phyloP scores from a whole-genome alignment of 306 rosid genomes.

The Lathyrus oleraceus region DNA sequence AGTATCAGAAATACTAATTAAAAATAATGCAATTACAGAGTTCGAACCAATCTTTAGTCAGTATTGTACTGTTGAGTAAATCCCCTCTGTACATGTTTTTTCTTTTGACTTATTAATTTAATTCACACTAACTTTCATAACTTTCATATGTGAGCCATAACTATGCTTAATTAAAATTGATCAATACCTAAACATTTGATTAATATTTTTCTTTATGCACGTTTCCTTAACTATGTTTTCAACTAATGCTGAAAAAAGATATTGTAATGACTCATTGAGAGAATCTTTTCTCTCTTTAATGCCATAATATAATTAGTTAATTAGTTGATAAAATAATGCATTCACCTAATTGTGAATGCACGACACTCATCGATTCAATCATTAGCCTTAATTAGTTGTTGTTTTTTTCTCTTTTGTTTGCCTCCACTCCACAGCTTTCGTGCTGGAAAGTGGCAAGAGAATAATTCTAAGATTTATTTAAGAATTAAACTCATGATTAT shows the following conservation, averaged over 20 bases:
- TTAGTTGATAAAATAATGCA: constrained; percentile 31
- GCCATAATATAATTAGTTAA: constrained; percentile 19
- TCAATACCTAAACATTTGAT: neutral
- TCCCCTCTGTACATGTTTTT: constrained; percentile 36
- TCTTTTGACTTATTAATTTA: constrained; percentile 28
- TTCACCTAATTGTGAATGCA: constrained; percentile 39
- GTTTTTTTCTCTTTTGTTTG: constrained; percentile 21
- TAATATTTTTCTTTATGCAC: constrained; percentile 5
- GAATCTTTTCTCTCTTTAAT: constrained; percentile 41
- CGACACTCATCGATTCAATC: constrained; percentile 38
- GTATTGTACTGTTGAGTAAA: constrained; percentile 23
- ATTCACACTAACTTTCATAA: constrained; percentile 53
- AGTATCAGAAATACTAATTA: constrained; percentile 31
- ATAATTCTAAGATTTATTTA: constrained; percentile 43
- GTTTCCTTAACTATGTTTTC: constrained; percentile 23
- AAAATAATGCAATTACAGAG: neutral
- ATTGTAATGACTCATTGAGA: constrained; percentile 2
- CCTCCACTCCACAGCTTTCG: constrained; percentile 41
- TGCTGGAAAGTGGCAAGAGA: constrained; percentile 48
- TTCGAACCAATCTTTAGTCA: neutral
- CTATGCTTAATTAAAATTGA: neutral
- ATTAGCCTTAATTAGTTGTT: constrained; percentile 13
- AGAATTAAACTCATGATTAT: constrained; percentile 38
- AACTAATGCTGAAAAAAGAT: constrained; percentile 25
- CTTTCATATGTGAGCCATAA: constrained; percentile 50